These are phyloP conservation scores for Eutreptiella sp. DNA, from an alignment of 208 protist species.

Conservation along the genomic window DNA sequence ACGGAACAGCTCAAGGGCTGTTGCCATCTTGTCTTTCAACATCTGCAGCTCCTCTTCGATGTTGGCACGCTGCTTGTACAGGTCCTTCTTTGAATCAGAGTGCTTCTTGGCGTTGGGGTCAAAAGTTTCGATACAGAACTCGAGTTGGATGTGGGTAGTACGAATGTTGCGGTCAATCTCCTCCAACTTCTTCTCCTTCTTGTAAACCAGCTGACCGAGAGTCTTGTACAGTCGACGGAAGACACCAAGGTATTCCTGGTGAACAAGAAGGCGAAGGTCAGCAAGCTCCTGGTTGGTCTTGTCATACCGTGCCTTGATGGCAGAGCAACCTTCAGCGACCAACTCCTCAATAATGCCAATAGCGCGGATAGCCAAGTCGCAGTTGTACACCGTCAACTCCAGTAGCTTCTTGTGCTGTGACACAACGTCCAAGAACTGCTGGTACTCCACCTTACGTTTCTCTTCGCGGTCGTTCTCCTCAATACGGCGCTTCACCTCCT, in stretches of 20 bases:
- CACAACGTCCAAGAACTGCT: conserved; percentile 69
- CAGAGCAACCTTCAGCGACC: conserved; percentile 55
- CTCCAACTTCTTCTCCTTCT: conserved; percentile 42
- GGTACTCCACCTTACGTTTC: conserved; percentile 67
- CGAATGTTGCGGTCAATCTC: conserved; percentile 49
- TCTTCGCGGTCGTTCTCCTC: conserved; percentile 70
- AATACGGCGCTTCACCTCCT: conserved; percentile 69
- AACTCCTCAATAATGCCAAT: conserved; percentile 62
- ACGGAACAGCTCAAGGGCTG: conserved; percentile 56
- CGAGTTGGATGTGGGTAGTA: conserved; percentile 56
- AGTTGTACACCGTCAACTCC: conserved; percentile 69
- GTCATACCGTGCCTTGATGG: conserved; percentile 59
- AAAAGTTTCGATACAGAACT: conserved; percentile 65
- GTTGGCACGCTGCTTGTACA: conserved; percentile 36
- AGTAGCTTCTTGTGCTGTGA: conserved; percentile 65
- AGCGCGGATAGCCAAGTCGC: conserved; percentile 55
- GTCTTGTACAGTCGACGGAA: conserved; percentile 66
- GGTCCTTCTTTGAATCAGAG: conserved; percentile 49
- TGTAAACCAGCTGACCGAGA: conserved; percentile 60
- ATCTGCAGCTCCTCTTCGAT: conserved; percentile 48
- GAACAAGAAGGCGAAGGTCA: conserved; percentile 51
- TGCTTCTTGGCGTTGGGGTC: conserved; percentile 62
- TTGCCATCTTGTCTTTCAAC: conserved; percentile 53
- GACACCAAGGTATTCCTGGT: conserved; percentile 58
- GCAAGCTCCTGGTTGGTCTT: conserved; percentile 55